Percentiles rank a stretch among this genome's conserved stretches.
These are phyloP conservation scores for Balansia obtecta DNA, from an alignment of 2,329 filamentous ascomycete genomes.

Conservation along the genomic window DNA sequence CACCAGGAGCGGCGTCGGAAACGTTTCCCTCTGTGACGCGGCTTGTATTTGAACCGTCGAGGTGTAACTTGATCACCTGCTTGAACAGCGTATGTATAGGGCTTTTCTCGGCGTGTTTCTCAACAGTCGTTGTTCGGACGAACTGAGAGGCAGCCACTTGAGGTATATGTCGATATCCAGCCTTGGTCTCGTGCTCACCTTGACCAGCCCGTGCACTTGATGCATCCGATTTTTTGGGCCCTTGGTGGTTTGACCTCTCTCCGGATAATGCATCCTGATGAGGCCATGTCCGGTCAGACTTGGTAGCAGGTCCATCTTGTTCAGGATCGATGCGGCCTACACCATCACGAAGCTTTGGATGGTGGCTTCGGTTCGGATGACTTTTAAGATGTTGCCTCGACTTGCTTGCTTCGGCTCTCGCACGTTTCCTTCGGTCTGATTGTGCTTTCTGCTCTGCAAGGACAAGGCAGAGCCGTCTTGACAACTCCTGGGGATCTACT, in stretches of 20 bases:
- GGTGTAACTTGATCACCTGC: conserved; percentile 28
- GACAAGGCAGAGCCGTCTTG: conserved; percentile 37
- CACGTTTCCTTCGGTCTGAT: conserved; percentile 22
- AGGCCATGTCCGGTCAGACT: neutral
- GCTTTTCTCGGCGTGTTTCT: conserved; percentile 23
- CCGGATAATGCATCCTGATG: neutral
- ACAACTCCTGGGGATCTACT: conserved; percentile 43
- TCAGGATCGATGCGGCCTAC: conserved; percentile 3
- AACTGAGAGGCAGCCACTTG: conserved; percentile 43
- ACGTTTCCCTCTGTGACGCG: conserved; percentile 12
- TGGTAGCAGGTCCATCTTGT: neutral
- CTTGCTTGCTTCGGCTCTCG: conserved; percentile 14
- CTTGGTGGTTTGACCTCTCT: conserved; percentile 5
- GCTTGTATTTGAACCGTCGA: conserved; percentile 17
- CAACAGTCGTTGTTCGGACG: conserved; percentile 37
- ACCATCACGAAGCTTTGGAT: neutral
- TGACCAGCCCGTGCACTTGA: conserved; percentile 9
- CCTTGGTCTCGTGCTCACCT: conserved; percentile 4
- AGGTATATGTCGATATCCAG: conserved; percentile 37
- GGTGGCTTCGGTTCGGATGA: neutral
- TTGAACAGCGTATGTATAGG: conserved; percentile 31
- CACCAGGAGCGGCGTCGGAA: conserved; percentile 18
- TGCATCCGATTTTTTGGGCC: conserved; percentile 4
- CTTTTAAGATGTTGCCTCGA: conserved; percentile 1
- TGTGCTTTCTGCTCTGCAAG: conserved; percentile 35